Conservation (phyloP, 2,329 filamentous ascomycete species). For the Colletotrichum eleusines region DNA sequence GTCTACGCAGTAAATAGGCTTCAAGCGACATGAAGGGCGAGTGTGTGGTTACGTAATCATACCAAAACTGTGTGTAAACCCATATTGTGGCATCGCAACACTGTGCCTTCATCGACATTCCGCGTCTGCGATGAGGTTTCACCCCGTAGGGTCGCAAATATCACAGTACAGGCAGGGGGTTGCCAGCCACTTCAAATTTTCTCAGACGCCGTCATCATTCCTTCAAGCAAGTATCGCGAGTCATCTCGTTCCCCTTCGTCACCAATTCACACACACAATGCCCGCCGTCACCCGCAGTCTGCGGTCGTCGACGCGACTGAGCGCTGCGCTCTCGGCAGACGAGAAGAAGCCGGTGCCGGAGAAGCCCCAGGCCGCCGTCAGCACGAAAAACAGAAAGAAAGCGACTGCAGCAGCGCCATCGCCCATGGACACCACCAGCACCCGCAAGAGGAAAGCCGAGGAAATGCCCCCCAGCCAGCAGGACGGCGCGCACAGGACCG, state of each 20-base stretch:
- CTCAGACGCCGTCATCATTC: neutral
- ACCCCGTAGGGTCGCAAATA: neutral
- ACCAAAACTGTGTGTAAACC: neutral
- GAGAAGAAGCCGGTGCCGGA: neutral
- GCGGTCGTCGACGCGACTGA: slow-evolving; percentile 36
- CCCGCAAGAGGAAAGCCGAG: slow-evolving; percentile 25
- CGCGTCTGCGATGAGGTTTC: slow-evolving; percentile 14
- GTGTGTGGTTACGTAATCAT: slow-evolving; percentile 14
- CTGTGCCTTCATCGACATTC: slow-evolving; percentile 17
- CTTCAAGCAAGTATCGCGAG: no score
- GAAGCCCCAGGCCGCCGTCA: neutral
- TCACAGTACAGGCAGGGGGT: neutral
- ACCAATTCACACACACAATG: slow-evolving; percentile 3
- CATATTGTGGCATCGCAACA: neutral
- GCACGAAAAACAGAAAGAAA: neutral
- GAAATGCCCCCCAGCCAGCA: neutral
- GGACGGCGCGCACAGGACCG: neutral
- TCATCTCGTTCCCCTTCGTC: no score
- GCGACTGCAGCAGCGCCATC: neutral
- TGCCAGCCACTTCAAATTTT: neutral
- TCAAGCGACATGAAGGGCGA: neutral
- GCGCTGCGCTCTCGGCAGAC: neutral
- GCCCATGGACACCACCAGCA: neutral
- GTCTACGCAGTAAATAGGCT: no score
- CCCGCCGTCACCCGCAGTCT: slow-evolving; percentile 27